These are phyloP conservation scores for Botrytis squamosa DNA, from an alignment of 2,329 filamentous ascomycete genomes.

Conservation along the genomic window DNA sequence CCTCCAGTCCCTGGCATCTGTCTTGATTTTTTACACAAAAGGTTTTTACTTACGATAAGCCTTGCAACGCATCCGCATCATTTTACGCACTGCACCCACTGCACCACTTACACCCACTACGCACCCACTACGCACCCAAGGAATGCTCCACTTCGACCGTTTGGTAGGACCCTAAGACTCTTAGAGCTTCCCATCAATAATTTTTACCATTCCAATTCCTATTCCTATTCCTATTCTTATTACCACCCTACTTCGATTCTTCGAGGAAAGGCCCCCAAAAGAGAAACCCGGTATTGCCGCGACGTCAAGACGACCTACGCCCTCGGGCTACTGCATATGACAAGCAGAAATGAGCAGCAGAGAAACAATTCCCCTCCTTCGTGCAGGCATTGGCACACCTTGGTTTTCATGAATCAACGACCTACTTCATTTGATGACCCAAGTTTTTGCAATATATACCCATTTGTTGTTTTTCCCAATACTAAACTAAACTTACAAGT, in stretches of 20 bases:
- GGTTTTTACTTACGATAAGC: constrained; percentile 12
- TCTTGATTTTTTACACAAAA: background rate
- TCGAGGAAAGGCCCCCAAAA: background rate
- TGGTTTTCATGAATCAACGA: constrained; percentile 30
- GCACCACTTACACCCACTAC: background rate
- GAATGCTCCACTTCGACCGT: constrained; percentile 19
- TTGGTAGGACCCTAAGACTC: constrained; percentile 1
- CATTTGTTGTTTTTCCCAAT: constrained; percentile 22
- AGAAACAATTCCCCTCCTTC: constrained; percentile 36
- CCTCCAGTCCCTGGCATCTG: constrained; percentile 1
- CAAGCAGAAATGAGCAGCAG: constrained; percentile 39
- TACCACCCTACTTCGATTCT: constrained; percentile 4
- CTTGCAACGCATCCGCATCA: constrained; percentile 19
- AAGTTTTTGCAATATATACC: constrained; percentile 26
- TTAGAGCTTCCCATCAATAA: constrained; percentile 11
- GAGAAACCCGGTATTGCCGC: background rate
- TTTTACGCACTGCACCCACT: background rate
- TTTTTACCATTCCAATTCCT: background rate
- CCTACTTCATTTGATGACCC: constrained; percentile 25
- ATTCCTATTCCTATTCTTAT: background rate
- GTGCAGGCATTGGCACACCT: constrained; percentile 40
- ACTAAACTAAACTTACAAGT: constrained; percentile 22
- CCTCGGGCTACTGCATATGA: constrained; percentile 23
- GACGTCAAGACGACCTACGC: constrained; percentile 16
- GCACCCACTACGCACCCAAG: constrained; percentile 3